These are phyloP conservation scores for Exsudoporus frostii DNA, from an alignment of 768 basidiomycete species.

Conservation along the genomic window DNA sequence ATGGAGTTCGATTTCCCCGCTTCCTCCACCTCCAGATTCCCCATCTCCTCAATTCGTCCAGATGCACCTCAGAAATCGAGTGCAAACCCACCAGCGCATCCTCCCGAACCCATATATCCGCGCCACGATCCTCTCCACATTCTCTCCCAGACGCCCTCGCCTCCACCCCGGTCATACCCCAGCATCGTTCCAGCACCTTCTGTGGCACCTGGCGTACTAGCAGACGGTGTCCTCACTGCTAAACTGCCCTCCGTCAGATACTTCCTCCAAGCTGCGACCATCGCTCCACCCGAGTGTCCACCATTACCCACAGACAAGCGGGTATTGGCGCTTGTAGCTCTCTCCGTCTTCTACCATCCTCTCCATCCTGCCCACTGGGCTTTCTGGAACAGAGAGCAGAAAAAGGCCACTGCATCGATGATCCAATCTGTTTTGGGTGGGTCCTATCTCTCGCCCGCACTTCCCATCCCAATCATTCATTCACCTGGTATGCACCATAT, in stretches of 20 bases:
- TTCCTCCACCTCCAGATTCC: slow-evolving; percentile 28
- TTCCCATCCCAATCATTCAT: slow-evolving; percentile 3
- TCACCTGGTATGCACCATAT: neutral
- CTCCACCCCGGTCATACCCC: slow-evolving; percentile 21
- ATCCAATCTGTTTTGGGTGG: slow-evolving; percentile 54
- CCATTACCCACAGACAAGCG: slow-evolving; percentile 38
- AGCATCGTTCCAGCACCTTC: slow-evolving; percentile 18
- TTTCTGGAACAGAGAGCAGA: slow-evolving; percentile 58
- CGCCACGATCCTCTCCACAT: slow-evolving; percentile 33
- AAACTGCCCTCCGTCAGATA: slow-evolving; percentile 47
- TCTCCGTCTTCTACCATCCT: slow-evolving; percentile 54
- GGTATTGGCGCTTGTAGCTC: slow-evolving; percentile 57
- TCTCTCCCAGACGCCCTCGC: slow-evolving; percentile 21
- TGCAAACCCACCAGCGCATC: slow-evolving; percentile 19
- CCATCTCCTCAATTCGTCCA: slow-evolving; percentile 39
- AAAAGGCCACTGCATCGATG: slow-evolving; percentile 45
- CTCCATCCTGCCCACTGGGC: slow-evolving; percentile 58
- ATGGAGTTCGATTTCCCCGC: slow-evolving; percentile 26
- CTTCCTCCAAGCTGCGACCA: slow-evolving; percentile 43
- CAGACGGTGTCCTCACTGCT: slow-evolving; percentile 42
- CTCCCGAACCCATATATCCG: slow-evolving; percentile 27
- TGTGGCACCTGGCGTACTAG: slow-evolving; percentile 36
- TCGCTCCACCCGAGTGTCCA: slow-evolving; percentile 39
- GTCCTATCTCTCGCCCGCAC: slow-evolving; percentile 23
- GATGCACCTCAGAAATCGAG: slow-evolving; percentile 22